Base-by-base conservation (phyloP, 805 yeast genomes). In the Cyberlindnera xylosilytica region DNA sequence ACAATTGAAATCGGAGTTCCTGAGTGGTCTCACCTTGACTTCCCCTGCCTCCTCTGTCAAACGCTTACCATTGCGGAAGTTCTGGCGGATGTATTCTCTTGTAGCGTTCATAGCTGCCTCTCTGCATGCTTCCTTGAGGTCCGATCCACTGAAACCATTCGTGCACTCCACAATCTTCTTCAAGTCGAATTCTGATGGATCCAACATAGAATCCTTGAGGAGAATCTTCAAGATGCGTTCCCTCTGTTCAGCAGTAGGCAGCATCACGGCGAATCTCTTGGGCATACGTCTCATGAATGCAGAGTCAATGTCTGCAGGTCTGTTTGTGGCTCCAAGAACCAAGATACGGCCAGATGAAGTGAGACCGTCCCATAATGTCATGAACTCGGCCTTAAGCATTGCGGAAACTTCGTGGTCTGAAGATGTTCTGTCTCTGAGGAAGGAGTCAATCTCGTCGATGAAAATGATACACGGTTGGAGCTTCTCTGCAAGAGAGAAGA, bases 321-420 rank as follows among this genome's bases (percentile, higher is more conserved):
- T 72, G 61, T 91, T 91, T 1, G 99, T 91, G 9, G 98, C 98
- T 3, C 98, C 99, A 54, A 91, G 74, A 2, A 91, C 88, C 68
- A 91, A 68, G 4, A 93, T 76, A 36, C 96, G 72, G 2, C 96
- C 95, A 45, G 81, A 78, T 9, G 85, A 74, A 7, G 76, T 65
- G 24, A 91, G 69, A 0, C 99, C 99, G 62, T 91, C 99, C 98
- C 98, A 91, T 38, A 91, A 68, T 0, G 97, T 88, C 97, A 91
- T 91, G 58, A 91, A 93, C 63, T 91, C 98, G 1, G 98, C 96
- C 64, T 91, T 91, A 48, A 91, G 70, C 76, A 84, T 83, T 1
- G 97, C 87, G 23, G 96, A 89, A n/a, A 87, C 89, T 64, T 91
- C 99, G 65, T 91, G 97, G 64, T 91, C 99, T 37, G 73, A 70